Percentiles rank a stretch among this genome's conserved stretches.
phyloP scores from a whole-genome alignment of 1,284 basidiomycete species.

The Leccinum ambiguum region DNA sequence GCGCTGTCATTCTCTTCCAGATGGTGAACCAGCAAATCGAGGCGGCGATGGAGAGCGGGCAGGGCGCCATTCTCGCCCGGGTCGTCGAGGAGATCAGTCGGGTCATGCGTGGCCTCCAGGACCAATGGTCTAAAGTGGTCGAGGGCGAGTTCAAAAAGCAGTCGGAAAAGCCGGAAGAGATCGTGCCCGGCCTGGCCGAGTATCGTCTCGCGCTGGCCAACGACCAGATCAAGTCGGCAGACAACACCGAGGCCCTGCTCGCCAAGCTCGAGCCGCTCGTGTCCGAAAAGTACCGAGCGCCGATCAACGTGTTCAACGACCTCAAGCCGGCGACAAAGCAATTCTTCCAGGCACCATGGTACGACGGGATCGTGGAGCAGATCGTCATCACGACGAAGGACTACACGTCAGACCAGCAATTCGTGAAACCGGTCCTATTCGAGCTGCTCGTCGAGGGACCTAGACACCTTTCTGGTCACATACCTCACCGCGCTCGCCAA shows the following conservation, averaged over 20 bases:
- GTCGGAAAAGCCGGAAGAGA: constrained; percentile 32
- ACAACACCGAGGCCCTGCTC: constrained; percentile 87
- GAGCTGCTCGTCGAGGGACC: constrained; percentile 90
- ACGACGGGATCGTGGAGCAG: too few species aligned
- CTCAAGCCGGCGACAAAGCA: too few species aligned
- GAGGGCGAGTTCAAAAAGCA: too few species aligned
- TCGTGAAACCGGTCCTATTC: constrained; percentile 89
- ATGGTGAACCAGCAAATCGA: too few species aligned
- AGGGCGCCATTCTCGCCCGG: too few species aligned
- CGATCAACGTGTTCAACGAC: too few species aligned
- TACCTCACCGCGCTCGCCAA: constrained; percentile 90
- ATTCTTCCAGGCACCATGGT: too few species aligned
- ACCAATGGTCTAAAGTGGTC: too few species aligned
- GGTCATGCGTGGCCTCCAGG: too few species aligned
- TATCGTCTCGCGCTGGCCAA: constrained; percentile 98
- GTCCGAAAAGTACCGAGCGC: constrained; percentile 46
- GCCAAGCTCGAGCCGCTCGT: constrained; percentile 89
- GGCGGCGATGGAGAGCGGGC: too few species aligned
- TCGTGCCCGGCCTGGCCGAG: constrained; percentile 87
- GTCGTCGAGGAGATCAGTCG: too few species aligned
- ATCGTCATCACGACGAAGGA: constrained; percentile 82
- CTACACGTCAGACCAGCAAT: constrained; percentile 89
- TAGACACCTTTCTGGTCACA: constrained; percentile 88
- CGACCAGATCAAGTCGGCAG: constrained; percentile 96
- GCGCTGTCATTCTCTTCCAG: too few species aligned